Evolutionary conservation across 345 rosid species (phyloP), one percentile per base, ranked within the genome.

Genomic region (Microthlaspi erraticum): DNA sequence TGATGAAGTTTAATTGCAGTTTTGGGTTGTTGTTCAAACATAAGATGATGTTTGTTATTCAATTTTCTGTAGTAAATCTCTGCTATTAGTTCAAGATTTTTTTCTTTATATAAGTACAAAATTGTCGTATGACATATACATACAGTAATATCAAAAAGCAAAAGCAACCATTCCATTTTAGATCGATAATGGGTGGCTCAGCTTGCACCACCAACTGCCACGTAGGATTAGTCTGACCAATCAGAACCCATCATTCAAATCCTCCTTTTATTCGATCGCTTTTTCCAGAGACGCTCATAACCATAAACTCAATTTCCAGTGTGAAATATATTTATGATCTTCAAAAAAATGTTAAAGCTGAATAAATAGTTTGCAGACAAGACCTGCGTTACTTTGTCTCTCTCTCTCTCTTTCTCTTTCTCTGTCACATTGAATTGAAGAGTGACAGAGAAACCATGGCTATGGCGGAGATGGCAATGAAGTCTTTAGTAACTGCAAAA

Each of bases 401-500:
- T 62, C 56, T 59, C 77, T 71, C 72, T 77, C 73, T 66, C 60
- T 62, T 55, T 59, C 77, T 71, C 72, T 62, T 56, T 65, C 77
- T 71, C 72, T 60, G 54, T 64, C 63, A 32, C 60, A 50, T 58
- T 57, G 31, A 42, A 39, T 66, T 18, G 64, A 57, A 58, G 41
- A 9, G 68, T 64, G 64, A 60, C 69, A 61, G 66, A 77, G 59
- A 64, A 38, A 68, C 53, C 61, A 77, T 68, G 78, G 68, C 78
- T 36, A 72, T 63, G 61, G 75, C 72, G 81, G 88, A 79, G 77
- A 83, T 88, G 85, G 84, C 89, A 38, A 62, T 86, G 46, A 77
- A 82, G 68, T 79, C 87, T 78, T 75, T 85, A 50, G 50, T 79
- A 23, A 56, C 87, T 64, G 74, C 85, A 10, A 82, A 72, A 64